phyloP scores from a whole-genome alignment of 257 asterid species.

The Solanum appendiculatum region DNA sequence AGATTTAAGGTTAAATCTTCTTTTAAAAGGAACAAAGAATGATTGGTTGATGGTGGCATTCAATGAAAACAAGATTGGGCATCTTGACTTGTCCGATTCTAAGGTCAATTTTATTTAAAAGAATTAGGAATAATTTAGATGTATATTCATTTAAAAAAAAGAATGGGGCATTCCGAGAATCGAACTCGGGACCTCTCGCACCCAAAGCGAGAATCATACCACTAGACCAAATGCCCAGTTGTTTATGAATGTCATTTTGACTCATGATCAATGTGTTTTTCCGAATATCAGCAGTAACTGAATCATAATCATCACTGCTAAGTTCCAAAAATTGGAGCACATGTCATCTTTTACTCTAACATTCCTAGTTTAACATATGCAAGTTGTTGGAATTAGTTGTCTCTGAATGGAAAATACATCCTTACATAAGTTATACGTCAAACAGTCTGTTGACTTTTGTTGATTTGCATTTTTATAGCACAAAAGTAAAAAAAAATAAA shows the following conservation, averaged over 20 bases:
- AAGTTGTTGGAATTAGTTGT: background rate
- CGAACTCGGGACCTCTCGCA: slow-evolving; percentile 74
- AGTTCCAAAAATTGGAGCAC: background rate
- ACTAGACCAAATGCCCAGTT: too few species aligned
- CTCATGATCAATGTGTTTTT: background rate
- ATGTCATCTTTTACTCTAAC: background rate
- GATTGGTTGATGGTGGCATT: background rate
- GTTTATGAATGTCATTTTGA: background rate
- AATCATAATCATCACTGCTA: background rate
- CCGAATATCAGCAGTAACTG: background rate
- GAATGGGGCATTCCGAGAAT: slow-evolving; percentile 67
- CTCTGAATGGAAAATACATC: background rate
- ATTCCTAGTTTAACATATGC: background rate
- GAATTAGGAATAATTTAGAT: background rate
- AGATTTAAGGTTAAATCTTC: background rate
- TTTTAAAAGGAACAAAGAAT: background rate
- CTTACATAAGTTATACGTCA: background rate
- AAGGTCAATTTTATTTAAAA: background rate
- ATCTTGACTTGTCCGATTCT: background rate
- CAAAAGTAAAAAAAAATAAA: too few species aligned
- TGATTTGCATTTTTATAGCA: background rate
- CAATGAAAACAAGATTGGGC: background rate
- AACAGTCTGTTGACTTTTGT: background rate
- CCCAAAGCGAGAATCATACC: slow-evolving; percentile 36
- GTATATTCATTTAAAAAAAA: background rate